Base-by-base conservation (phyloP, 1,284 basidiomycete species). In the Ustilago xerochloae region DNA sequence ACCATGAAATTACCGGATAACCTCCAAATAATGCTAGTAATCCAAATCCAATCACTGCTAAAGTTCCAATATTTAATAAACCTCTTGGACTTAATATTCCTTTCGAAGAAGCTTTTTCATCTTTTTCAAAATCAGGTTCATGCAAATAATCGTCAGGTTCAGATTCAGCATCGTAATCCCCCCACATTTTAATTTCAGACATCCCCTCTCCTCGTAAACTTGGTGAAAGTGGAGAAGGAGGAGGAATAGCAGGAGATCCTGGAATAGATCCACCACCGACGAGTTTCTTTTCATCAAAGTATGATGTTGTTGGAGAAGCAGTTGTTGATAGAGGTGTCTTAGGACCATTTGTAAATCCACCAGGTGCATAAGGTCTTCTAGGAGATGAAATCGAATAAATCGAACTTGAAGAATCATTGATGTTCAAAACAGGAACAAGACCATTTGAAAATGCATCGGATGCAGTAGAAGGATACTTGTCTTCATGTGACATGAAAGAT, bases 21-120 rank as follows among this genome's bases (percentile, higher is more conserved):
- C 67, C 78, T 10, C 61, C 66, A 32, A 81, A 77, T 39, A 81
- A 55, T 16, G 57, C 58, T 13, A 79, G 39, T 30, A 81, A 49
- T 5, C 53, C 75, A 4, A 64, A 13, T 1, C 66, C 54, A 33
- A 79, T 51, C 9, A 81, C 10, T 0, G 56, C 29, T 10, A 81
- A 46, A 6, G 63, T 61, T 7, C 63, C 52, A n/a, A 81, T 61
- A 39, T 80, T 80, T 26, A 76, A 38, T 9, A 73, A 15, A 12
- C 73, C 76, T 7, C 79, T 51, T 3, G 32, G 45, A 3, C 72
- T 57, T 13, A 60, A 59, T 15, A 57, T 49, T 18, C 33, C 43
- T 13, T 41, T 64, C 15, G 28, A 18, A 5, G 33, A 26, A 4
- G 35, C 35, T 26, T 50, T 53, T 24, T 38, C n/a, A 22, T 59